A percentile compares a stretch with the other conserved stretches of the same genome.
phyloP scores from a whole-genome alignment of 257 asterid genomes.

The Handroanthus guayacan region DNA sequence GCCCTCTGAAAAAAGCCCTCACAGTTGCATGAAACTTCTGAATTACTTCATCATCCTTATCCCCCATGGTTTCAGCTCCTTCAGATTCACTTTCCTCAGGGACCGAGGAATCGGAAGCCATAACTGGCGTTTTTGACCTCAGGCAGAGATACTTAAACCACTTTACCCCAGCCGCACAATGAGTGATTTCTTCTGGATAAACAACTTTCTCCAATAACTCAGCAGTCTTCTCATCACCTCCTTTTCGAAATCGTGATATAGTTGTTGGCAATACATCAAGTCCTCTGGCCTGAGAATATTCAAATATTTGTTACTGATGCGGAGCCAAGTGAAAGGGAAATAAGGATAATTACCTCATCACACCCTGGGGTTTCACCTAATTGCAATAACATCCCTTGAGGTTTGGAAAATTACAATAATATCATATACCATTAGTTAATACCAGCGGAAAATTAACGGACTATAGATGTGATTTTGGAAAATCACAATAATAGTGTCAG shows the following conservation, averaged over 20 bases:
- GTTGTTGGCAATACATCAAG: conserved; percentile 96
- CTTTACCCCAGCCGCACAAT: conserved; percentile 91
- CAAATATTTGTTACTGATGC: not conserved
- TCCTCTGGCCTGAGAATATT: conserved; percentile 79
- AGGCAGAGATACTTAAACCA: conserved; percentile 82
- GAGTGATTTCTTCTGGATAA: conserved; percentile 94
- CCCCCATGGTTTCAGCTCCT: conserved; percentile 34
- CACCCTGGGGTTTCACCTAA: no score
- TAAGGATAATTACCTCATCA: no score
- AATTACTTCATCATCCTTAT: conserved; percentile 53
- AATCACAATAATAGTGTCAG: no score
- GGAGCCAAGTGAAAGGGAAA: conserved; percentile 24
- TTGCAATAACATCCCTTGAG: no score
- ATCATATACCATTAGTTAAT: no score
- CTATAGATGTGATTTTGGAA: no score
- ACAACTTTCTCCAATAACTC: conserved; percentile 77
- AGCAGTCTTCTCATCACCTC: conserved; percentile 87
- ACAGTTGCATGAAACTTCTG: conserved; percentile 75
- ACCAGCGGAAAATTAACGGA: no score
- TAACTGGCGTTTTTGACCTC: conserved; percentile 48
- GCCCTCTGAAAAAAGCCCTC: conserved; percentile 80
- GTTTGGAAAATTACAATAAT: no score
- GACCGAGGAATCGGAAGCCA: conserved; percentile 22
- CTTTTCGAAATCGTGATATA: conserved; percentile 86
- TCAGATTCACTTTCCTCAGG: conserved; percentile 22